phyloP scores from a whole-genome alignment of 2,329 filamentous ascomycete species.

The Thielaviopsis ethacetica region DNA sequence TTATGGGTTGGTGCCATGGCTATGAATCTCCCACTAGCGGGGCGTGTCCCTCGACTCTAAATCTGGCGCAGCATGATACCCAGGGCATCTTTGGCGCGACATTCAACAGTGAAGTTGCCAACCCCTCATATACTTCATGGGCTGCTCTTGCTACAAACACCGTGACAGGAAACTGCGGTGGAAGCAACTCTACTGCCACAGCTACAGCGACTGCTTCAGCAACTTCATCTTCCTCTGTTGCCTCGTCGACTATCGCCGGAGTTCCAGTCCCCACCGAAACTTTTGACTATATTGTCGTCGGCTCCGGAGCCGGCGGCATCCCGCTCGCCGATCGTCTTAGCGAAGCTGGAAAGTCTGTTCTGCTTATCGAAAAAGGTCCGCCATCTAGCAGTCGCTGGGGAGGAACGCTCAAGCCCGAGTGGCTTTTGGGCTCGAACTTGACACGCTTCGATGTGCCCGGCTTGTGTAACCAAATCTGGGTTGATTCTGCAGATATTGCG shows the following conservation, averaged over 20 bases:
- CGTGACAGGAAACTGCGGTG: constrained; percentile 20
- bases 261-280: constrained; percentile 7
- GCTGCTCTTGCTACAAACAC: constrained; percentile 27
- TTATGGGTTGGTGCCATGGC: constrained; percentile 41
- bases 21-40: constrained; percentile 26
- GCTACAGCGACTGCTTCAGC: neutral
- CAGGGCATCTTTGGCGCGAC: constrained; percentile 26
- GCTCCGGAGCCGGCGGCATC: constrained; percentile 45
- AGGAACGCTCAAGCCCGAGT: constrained; percentile 41
- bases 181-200: neutral
- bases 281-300: constrained; percentile 47
- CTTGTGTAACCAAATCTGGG: constrained; percentile 55
- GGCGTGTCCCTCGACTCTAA: constrained; percentile 26
- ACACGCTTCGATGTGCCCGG: constrained; percentile 58
- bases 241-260: constrained; percentile 18
- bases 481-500: constrained; percentile 43
- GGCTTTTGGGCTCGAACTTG: constrained; percentile 44
- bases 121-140: constrained; percentile 23
- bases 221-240: constrained; percentile 16
- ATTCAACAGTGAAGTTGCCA: constrained; percentile 18
- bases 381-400: constrained; percentile 49
- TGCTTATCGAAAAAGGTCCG: constrained; percentile 45
- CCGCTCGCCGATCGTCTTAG: constrained; percentile 39
- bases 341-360: constrained; percentile 45
- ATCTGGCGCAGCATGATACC: constrained; percentile 36